Evolutionary conservation across 495 filamentous ascomycete genomes (phyloP).

Genomic region (Penicillium riverlandense): DNA sequence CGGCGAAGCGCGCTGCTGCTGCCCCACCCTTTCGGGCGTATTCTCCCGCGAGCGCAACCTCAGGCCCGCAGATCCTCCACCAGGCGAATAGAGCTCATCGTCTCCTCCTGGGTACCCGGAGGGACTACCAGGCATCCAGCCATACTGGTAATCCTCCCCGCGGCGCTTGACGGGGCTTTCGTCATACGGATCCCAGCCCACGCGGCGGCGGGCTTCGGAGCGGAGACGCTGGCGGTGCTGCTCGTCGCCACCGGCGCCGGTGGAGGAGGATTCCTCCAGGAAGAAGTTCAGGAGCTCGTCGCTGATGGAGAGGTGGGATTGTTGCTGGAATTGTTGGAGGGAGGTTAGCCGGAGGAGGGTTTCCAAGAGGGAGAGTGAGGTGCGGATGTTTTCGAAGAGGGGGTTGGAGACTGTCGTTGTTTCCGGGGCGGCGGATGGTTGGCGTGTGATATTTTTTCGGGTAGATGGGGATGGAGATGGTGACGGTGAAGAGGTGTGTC

Average conservation of each 20-base stretch:
- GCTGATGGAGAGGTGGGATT: slow-evolving; percentile 85
- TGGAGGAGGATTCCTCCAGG: slow-evolving; percentile 70
- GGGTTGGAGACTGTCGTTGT: slow-evolving; percentile 33
- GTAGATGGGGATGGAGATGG: slow-evolving; percentile 20
- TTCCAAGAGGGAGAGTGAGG: slow-evolving; percentile 88
- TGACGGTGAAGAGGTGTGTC: slow-evolving; percentile 11
- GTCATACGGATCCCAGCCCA: slow-evolving; percentile 89
- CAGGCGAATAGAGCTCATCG: slow-evolving; percentile 25
- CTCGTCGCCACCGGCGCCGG: slow-evolving; percentile 63
- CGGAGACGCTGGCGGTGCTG: slow-evolving; percentile 65
- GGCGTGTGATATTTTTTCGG: slow-evolving; percentile 8
- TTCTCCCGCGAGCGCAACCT: slow-evolving; percentile 32
- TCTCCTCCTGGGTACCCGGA: slow-evolving; percentile 14
- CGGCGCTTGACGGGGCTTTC: slow-evolving; percentile 60
- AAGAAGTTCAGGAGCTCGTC: slow-evolving; percentile 95
- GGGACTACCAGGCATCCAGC: slow-evolving; percentile 19
- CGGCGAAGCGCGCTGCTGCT: slow-evolving; percentile 11
- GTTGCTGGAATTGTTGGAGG: slow-evolving; percentile 95
- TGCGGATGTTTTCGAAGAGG: slow-evolving; percentile 52
- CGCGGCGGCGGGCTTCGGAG: slow-evolving; percentile 60
- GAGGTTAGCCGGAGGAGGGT: slow-evolving; percentile 86
- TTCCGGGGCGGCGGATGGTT: slow-evolving; percentile 19
- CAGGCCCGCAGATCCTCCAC: slow-evolving; percentile 18
- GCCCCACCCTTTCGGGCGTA: slow-evolving; percentile 31
- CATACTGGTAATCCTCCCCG: slow-evolving; percentile 55